Conservation (phyloP, 164 flowering plant genomes). For the Aristolochia fimbriata region DNA sequence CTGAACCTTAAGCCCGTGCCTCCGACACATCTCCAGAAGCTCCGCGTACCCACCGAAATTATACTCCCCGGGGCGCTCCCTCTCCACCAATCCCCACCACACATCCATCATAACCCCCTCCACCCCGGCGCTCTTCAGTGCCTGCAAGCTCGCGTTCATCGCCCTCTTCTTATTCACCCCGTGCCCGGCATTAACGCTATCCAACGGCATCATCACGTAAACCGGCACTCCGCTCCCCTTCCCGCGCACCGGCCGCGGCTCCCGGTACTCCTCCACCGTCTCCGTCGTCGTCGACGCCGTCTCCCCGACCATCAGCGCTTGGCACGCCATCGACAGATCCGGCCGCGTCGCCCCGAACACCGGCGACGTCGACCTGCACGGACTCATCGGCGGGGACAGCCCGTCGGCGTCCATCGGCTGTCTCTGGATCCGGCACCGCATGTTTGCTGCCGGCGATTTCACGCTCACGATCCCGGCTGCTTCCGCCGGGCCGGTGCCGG, state of each 20-base stretch:
- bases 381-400: constrained; percentile 58
- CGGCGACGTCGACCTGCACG: constrained; percentile 39
- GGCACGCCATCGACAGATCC: constrained; percentile 65
- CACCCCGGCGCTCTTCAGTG: constrained; percentile 90
- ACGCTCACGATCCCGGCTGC: constrained; percentile 15
- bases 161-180: constrained; percentile 70
- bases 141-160: constrained; percentile 75
- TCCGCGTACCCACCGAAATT: constrained; percentile 92
- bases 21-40: constrained; percentile 75
- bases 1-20: constrained; percentile 84
- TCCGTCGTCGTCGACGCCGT: constrained; percentile 13
- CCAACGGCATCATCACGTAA: constrained; percentile 93
- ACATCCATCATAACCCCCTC: constrained; percentile 97
- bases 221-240: constrained; percentile 76
- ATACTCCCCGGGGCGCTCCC: constrained; percentile 60
- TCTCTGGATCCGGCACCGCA: constrained; percentile 30
- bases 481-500: constrained; percentile 8
- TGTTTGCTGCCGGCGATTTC: constrained; percentile 28
- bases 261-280: constrained; percentile 15
- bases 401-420: constrained; percentile 21
- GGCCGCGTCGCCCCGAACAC: constrained; percentile 30
- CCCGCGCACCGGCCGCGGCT: constrained; percentile 20
- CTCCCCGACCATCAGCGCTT: constrained; percentile 24
- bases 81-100: constrained; percentile 99
- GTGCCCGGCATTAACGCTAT: constrained; percentile 69